Evolutionary conservation across 495 filamentous ascomycete species (phyloP), one percentile per base, ranked within the genome.

Genomic region (Barbatosphaeria neglecta): DNA sequence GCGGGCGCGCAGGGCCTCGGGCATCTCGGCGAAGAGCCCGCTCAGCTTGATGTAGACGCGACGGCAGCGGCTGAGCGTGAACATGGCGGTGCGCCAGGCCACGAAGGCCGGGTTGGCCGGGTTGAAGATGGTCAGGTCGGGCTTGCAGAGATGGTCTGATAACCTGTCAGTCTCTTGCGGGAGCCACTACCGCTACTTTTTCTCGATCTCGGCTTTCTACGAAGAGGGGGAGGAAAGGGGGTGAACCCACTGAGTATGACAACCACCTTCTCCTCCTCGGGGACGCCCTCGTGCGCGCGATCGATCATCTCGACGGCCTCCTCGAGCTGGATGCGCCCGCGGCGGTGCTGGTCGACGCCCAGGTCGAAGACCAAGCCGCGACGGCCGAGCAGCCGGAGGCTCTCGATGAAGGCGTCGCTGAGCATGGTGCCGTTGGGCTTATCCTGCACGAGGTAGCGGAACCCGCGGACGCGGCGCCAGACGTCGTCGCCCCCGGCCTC

Each of bases 1-100:
- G 38, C 55, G 63, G 7, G 47, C 57, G 50, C 53, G 61, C 8
- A 63, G 57, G 37, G 45, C 66, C 45, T 50, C 75, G 46, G 74
- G 68, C 59, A 94, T 70, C 66, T 93, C 85, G 3, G 80, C 75
- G 58, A 95, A 90, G 31, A 64, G 74, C 10, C 89, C 89, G 20
- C 83, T 88, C n/a, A 94, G 76, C 69, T 94, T 94, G 78, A 94
- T 86, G 67, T 84, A 92, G 5, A 80, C 83, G 15, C 59, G 67
- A 24, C 61, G 60, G 61, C 70, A 79, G 49, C 70, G 69, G 51
- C 75, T 73, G 51, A 86, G 76, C 17, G 65, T 72, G 60, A 68
- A 72, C 66, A 79, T 70, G 51, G 74, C 64, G 37, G 67, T 68
- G 48, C 68, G 64, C 74, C 74, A 78, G 19, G 66, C 72, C 38